Base-by-base conservation (phyloP, 1,284 basidiomycete species). In the Ceratobasidium sp. region DNA sequence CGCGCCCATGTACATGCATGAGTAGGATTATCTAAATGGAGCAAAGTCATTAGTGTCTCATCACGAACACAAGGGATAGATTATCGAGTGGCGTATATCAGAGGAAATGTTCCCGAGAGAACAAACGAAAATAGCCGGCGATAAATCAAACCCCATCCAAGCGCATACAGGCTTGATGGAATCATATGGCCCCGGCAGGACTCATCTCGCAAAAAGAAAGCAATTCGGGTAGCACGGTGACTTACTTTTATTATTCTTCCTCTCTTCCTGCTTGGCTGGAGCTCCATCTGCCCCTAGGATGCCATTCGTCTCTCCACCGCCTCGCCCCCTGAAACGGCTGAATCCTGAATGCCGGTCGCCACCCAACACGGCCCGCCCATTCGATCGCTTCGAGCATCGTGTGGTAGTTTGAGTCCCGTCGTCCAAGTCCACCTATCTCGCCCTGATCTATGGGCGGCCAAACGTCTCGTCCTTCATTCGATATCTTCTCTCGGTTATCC, bases 171-270 rank as follows among this genome's bases (percentile, higher is more conserved):
- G 28, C 60, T 26, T 60, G 49, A 75, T 64, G 53, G 58, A 53
- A 58, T 75, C 71, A 75, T 75, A 75, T 75, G 71, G 71, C 71
- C 71, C 71, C 71, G 71, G 71, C 71, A 46, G 23, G 71, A 61
- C 71, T 75, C 71, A 75, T 75, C 71, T 46, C 23, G 53, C 49
- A 39, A 61, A 61, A n/a, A 49, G 26, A 26, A 75, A 75, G 49
- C 6, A 40, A 42, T 20, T 56, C 33, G 40, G 69, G 58, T 39
- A 61, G n/a, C 42, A 13, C 39, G 40, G 33, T n/a, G 26, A 49
- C 53, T 63, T 28, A 46, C 60, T 42, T 3, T 44, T 20, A 28
- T 61, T 23, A 46, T 13, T 15, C 40, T n/a, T 58, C 53, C 28
- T 33, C 28, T 46, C 71, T 7, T 13, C 28, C 42, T 7, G 18